Conservation (phyloP, 2,329 filamentous ascomycete species). For the Furcasterigmium furcatum region DNA sequence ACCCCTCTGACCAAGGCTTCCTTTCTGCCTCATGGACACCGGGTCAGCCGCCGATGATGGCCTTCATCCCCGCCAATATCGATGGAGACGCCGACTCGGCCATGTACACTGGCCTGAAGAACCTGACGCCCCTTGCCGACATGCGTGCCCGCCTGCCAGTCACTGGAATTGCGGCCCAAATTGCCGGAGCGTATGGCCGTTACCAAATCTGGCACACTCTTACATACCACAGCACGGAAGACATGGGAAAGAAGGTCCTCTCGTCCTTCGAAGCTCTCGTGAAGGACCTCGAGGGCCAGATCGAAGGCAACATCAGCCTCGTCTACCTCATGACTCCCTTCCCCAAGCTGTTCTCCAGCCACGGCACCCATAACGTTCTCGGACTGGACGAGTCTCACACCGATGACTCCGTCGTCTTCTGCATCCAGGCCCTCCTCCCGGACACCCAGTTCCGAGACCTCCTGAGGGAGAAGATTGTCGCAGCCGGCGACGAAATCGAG, state of each 20-base stretch:
- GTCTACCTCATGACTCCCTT: slow-evolving; percentile 6
- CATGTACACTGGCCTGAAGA: not conserved
- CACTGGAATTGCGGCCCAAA: not conserved
- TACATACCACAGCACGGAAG: not conserved
- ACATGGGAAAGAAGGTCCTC: slow-evolving; percentile 1
- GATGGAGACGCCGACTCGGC: not conserved
- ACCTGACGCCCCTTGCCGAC: not conserved
- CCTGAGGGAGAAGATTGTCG: not conserved
- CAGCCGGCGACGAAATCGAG: not conserved
- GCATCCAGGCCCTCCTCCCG: not conserved
- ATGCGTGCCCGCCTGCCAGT: not conserved
- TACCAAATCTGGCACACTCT: slow-evolving; percentile 3
- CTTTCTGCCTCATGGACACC: not conserved
- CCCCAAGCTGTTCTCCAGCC: slow-evolving; percentile 1
- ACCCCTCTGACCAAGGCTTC: slow-evolving; percentile 1
- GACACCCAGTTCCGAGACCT: not conserved
- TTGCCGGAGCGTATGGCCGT: not conserved
- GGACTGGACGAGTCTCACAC: not conserved
- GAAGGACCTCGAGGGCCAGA: not conserved
- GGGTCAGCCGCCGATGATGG: not conserved
- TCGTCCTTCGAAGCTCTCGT: not conserved
- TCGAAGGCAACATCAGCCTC: slow-evolving; percentile 1
- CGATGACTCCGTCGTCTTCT: not conserved
- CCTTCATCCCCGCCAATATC: slow-evolving; percentile 1
- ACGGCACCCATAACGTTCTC: not conserved